Evolutionary conservation across 306 rosid genomes (phyloP).

Genomic region (Citrullus colocynthis): DNA sequence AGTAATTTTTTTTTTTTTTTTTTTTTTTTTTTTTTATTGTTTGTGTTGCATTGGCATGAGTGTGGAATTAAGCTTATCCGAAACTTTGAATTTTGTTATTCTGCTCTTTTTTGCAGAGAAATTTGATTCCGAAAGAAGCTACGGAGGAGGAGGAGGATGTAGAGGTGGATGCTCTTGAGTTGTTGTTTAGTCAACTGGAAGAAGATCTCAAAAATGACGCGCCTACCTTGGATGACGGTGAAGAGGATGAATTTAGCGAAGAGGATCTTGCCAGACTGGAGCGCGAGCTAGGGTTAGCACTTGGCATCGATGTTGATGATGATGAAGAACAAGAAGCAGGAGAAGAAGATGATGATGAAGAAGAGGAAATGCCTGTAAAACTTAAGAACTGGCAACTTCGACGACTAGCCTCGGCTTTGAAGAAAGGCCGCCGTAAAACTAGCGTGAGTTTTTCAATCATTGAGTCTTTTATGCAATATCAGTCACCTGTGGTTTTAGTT

Average conservation of each 20-base stretch:
- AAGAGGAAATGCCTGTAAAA: slow-evolving; percentile 24
- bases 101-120: slow-evolving; percentile 21
- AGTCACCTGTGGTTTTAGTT: not conserved
- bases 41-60: not conserved
- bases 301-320: slow-evolving; percentile 30
- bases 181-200: slow-evolving; percentile 64
- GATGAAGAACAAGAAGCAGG: slow-evolving; percentile 1
- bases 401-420: slow-evolving; percentile 67
- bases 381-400: slow-evolving; percentile 76
- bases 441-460: slow-evolving; percentile 30
- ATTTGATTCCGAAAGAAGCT: slow-evolving; percentile 17
- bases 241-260: slow-evolving; percentile 38
- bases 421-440: slow-evolving; percentile 72
- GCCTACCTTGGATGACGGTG: slow-evolving; percentile 24
- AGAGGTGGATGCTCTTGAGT: slow-evolving; percentile 65
- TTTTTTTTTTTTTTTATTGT: not conserved
- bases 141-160: slow-evolving; percentile 7
- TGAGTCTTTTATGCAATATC: not conserved
- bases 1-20: not conserved
- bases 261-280: slow-evolving; percentile 57
- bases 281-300: slow-evolving; percentile 38
- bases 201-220: slow-evolving; percentile 71
- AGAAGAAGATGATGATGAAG: slow-evolving; percentile 14
- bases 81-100: not conserved
- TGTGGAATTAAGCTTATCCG: not conserved